phyloP scores from a whole-genome alignment of 2,329 filamentous ascomycete genomes.

The Massarina eburnea region DNA sequence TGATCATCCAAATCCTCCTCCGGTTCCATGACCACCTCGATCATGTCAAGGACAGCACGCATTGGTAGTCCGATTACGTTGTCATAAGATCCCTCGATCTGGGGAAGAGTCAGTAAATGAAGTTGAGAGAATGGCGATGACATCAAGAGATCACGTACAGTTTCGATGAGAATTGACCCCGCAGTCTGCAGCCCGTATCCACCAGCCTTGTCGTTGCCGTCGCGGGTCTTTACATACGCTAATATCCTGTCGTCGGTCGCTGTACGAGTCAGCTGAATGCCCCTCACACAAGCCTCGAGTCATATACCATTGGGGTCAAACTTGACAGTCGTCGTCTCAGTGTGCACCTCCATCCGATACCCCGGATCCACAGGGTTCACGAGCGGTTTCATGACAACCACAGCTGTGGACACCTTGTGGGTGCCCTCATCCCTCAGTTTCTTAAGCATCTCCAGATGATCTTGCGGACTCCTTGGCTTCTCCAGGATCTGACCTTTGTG shows the following conservation, averaged over 20 bases:
- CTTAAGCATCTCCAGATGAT: constrained; percentile 83
- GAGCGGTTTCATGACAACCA: constrained; percentile 80
- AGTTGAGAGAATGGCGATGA: too few relatives aligned
- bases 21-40: constrained; percentile 82
- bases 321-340: constrained; percentile 89
- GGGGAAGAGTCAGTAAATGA: too few relatives aligned
- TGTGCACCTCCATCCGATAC: constrained; percentile 76
- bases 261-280: constrained; percentile 15
- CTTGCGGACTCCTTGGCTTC: constrained; percentile 79
- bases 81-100: constrained; percentile 83
- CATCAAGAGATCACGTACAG: constrained; percentile 25
- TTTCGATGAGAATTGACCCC: constrained; percentile 83
- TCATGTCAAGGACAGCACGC: constrained; percentile 73
- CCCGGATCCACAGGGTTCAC: constrained; percentile 80
- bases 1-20: constrained; percentile 53
- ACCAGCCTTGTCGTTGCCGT: constrained; percentile 94
- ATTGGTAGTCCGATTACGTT: constrained; percentile 93
- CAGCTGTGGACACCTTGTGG: constrained; percentile 84
- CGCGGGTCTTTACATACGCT: constrained; percentile 77
- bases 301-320: constrained; percentile 66
- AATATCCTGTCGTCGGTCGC: constrained; percentile 81
- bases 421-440: constrained; percentile 72
- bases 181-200: constrained; percentile 93
- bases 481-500: constrained; percentile 78
- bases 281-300: background rate